phyloP scores from a whole-genome alignment of 805 yeast species.

The Zygotorulaspora sp. region DNA sequence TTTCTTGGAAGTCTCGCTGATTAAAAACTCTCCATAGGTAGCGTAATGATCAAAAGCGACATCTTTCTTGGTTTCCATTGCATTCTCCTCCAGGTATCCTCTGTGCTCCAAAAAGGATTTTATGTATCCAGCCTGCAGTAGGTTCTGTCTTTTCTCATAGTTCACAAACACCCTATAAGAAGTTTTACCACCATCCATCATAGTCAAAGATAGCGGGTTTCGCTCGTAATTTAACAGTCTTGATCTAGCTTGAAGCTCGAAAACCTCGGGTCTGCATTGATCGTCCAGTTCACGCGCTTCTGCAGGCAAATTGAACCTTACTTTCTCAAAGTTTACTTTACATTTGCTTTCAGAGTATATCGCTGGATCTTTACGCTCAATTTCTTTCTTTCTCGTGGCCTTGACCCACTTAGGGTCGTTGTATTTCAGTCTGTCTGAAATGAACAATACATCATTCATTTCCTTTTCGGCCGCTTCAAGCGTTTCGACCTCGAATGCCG shows the following conservation, averaged over 20 bases:
- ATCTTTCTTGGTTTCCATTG: conserved; percentile 2
- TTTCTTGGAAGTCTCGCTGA: conserved; percentile 9
- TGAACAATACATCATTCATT: conserved; percentile 22
- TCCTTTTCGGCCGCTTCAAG: conserved; percentile 21
- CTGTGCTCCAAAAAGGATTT: conserved; percentile 12
- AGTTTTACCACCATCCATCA: conserved; percentile 19
- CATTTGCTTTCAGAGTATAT: conserved; percentile 6
- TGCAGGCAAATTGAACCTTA: conserved; percentile 11
- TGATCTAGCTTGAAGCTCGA: conserved; percentile 29
- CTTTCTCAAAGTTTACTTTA: neutral
- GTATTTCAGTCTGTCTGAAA: conserved; percentile 22
- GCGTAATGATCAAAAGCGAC: conserved; percentile 21
- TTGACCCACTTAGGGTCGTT: conserved; percentile 15
- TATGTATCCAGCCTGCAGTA: conserved; percentile 24
- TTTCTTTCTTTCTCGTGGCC: conserved; percentile 8
- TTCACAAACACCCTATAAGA: conserved; percentile 21
- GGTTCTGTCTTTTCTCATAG: conserved; percentile 17
- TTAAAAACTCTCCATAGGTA: conserved; percentile 19
- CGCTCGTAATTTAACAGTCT: conserved; percentile 17
- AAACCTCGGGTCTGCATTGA: conserved; percentile 32
- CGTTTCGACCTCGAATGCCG: conserved; percentile 20
- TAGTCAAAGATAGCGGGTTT: conserved; percentile 29
- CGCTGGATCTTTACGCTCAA: conserved; percentile 3
- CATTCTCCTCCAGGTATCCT: conserved; percentile 1
- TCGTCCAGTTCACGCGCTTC: conserved; percentile 17